These are phyloP conservation scores for Emericellopsis cladophorae DNA, from an alignment of 2,329 filamentous ascomycete genomes.

Conservation along the genomic window DNA sequence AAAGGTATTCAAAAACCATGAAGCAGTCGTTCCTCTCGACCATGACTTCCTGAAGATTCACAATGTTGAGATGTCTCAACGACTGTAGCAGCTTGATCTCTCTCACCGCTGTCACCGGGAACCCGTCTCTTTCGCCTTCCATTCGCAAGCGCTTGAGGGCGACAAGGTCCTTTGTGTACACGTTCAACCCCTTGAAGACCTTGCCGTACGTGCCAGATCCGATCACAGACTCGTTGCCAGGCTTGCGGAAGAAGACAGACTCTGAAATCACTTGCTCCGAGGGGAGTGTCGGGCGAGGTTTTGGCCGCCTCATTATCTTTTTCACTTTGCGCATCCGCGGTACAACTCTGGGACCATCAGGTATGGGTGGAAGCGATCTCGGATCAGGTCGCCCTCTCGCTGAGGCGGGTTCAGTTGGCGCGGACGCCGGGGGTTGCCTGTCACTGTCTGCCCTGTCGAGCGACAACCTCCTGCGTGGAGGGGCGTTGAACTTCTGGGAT, in stretches of 20 bases:
- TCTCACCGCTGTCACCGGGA: conserved; percentile 80
- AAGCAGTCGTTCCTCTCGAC: conserved; percentile 98
- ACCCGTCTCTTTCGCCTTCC: conserved; percentile 85
- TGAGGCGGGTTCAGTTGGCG: conserved; percentile 42
- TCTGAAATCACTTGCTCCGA: conserved; percentile 66
- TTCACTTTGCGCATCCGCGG: conserved; percentile 50
- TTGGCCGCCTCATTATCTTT: conserved; percentile 57
- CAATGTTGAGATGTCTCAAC: conserved; percentile 69
- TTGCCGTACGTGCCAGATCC: conserved; percentile 94
- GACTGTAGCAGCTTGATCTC: conserved; percentile 90
- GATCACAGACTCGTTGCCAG: conserved; percentile 93
- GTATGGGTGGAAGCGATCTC: conserved; percentile 8
- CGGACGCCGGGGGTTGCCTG: conserved; percentile 34
- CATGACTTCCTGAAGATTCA: conserved; percentile 84
- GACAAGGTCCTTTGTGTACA: conserved; percentile 76
- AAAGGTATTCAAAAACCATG: conserved; percentile 98
- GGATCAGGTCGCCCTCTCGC: conserved; percentile 25
- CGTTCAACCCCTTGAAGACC: conserved; percentile 86
- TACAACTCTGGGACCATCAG: conserved; percentile 20
- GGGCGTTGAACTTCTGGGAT: conserved; percentile 55
- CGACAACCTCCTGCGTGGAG: conserved; percentile 31
- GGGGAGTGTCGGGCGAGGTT: conserved; percentile 57
- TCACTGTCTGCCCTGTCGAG: conserved; percentile 14
- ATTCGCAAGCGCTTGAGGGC: conserved; percentile 86
- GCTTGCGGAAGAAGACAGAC: conserved; percentile 89